Base-by-base conservation (phyloP, 805 yeast species). In the Candida lessepsii region DNA sequence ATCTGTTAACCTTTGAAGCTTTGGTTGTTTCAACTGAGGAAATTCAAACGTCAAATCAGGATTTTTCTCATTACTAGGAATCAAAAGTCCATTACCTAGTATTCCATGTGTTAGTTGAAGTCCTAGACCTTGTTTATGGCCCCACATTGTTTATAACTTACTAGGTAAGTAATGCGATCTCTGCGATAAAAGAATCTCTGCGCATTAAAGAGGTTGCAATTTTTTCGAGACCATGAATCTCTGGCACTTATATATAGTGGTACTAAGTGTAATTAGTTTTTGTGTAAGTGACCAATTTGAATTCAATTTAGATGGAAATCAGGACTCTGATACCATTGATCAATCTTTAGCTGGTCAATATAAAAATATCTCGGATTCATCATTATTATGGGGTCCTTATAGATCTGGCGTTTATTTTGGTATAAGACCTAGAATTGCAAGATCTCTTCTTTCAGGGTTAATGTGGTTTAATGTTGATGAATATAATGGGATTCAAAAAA, bases 401-500 rank as follows among this genome's bases (percentile, higher is more conserved):
- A 67, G 97, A 47, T 81, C 96, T 7, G 85, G 87, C 41, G 69
- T 87, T 30, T 93, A 90, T 61, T 67, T 90, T 44, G 98, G 98
- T 1, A 65, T 93, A 34, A 72, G 90, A 33, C 96, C 98, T 2
- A 69, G 91, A 35, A 53, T 85, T 3, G 96, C 96, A 1, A 72
- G 78, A 25, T 78, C 91, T 2, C 70, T 93, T 37, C 55, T 83
- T 42, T 67, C 87, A 10, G 98, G 98, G 0, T 65, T 90, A 18
- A 78, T 91, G 80, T 91, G 98, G 98, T 86, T 79, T 65, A 81
- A 81, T 53, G 73, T 77, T 4, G 83, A 85, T 45, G 62, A 67
- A 20, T 69, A 75, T 44, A 60, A 64, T 4, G 83, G 83, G 1
- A 51, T 86, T 9, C 62, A 70, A 4, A 63, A 70, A 16, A 60